A percentile compares a stretch with the other conserved stretches of the same genome.
These are phyloP conservation scores for Xerophyta viscosa DNA, from an alignment of 106 monocot species.

Conservation along the genomic window DNA sequence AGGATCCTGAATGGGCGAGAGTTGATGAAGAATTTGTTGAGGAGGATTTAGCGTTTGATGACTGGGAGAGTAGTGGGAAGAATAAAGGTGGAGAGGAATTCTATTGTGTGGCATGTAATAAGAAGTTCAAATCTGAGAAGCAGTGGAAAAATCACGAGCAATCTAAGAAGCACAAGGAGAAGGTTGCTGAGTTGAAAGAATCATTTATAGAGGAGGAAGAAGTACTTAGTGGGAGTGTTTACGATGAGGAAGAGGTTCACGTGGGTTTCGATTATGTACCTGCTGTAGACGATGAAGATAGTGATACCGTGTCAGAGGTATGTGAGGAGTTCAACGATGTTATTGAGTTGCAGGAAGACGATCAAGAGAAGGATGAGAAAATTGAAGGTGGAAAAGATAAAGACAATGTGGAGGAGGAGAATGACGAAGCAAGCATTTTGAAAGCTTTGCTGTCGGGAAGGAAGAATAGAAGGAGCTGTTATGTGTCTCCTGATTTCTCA, in stretches of 20 bases:
- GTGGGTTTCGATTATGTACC: conserved; percentile 32
- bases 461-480: conserved; percentile 25
- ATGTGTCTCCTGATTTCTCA: conserved; percentile 5
- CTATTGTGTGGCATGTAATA: conserved; percentile 86
- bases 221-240: conserved; percentile 17
- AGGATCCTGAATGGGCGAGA: conserved; percentile 80
- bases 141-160: conserved; percentile 99
- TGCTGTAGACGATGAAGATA: conserved; percentile 17
- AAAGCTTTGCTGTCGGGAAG: conserved; percentile 62
- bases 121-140: conserved; percentile 96
- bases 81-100: conserved; percentile 38
- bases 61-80: conserved; percentile 21
- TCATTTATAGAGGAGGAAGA: conserved; percentile 56
- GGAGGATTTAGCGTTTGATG: conserved; percentile 18
- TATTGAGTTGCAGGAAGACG: conserved; percentile 24
- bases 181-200: conserved; percentile 59
- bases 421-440: conserved; percentile 38
- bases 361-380: conserved; percentile 9
- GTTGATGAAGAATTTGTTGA: conserved; percentile 23
- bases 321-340: conserved; percentile 41
- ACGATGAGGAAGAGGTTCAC: conserved; percentile 15
- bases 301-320: conserved; percentile 26
- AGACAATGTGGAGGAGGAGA: not conserved
- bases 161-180: conserved; percentile 91
- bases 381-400: not conserved